Conservation (phyloP, 768 basidiomycete species). For the Xerocomellus dryophilus region DNA sequence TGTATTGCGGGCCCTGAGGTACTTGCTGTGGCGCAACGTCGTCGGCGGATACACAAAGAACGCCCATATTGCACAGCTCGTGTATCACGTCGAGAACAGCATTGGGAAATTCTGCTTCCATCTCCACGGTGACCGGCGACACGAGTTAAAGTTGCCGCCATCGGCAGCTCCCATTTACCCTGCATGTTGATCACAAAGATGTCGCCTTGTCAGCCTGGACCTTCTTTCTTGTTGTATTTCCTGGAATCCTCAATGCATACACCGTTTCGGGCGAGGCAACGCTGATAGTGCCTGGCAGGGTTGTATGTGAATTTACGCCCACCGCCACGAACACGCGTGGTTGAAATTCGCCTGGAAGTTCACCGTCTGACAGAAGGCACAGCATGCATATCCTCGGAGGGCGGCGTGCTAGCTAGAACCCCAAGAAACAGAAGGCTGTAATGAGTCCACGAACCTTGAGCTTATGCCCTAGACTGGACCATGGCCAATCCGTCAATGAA, state of each 20-base stretch:
- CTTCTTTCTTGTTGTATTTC: conserved; percentile 1
- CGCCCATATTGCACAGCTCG: neutral
- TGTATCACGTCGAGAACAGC: no score
- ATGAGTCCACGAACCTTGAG: neutral
- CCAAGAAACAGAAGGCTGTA: neutral
- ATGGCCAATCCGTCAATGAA: no score
- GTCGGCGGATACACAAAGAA: neutral
- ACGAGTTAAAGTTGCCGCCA: neutral
- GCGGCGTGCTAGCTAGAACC: neutral
- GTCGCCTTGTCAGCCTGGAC: neutral
- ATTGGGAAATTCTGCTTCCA: neutral
- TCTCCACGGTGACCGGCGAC: neutral
- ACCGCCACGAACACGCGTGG: neutral
- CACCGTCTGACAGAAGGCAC: neutral
- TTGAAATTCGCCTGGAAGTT: no score
- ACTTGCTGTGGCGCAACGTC: conserved; percentile 1
- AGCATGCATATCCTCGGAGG: neutral
- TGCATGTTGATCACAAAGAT: neutral
- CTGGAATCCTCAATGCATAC: conserved; percentile 4
- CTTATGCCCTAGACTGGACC: no score
- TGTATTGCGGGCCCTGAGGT: neutral
- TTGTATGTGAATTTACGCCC: neutral
- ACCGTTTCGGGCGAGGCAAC: neutral
- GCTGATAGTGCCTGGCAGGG: no score
- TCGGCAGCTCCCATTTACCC: no score